phyloP scores from a whole-genome alignment of 169 alveolate species.

The Plasmodium gonderi region DNA sequence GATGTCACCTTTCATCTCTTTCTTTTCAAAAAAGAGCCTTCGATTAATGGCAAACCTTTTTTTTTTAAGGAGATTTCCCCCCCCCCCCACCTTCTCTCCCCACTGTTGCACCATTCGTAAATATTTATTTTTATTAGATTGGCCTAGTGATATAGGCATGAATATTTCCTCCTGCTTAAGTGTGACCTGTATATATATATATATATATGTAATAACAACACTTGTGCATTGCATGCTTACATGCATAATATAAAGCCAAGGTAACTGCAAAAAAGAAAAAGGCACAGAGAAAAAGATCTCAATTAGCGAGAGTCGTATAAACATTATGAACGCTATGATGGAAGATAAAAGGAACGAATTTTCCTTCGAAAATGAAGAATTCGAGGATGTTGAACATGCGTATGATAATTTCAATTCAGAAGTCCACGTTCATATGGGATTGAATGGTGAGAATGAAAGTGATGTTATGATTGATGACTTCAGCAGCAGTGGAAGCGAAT shows the following conservation, averaged over 20 bases:
- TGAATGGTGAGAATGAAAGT: not conserved
- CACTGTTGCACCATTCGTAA: not conserved
- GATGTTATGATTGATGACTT: not conserved
- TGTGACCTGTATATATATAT: too few species aligned
- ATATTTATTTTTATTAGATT: not conserved
- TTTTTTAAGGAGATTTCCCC: too few species aligned
- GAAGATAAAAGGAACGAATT: not conserved
- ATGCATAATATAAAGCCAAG: too few species aligned
- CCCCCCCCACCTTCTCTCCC: not conserved
- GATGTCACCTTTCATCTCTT: too few species aligned
- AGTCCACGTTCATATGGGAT: not conserved
- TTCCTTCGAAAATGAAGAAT: not conserved
- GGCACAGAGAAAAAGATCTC: too few species aligned
- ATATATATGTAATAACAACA: not conserved
- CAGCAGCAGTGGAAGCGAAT: not conserved
- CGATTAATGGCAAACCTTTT: too few species aligned
- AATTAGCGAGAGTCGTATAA: too few species aligned
- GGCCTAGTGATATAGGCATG: not conserved
- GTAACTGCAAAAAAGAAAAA: not conserved
- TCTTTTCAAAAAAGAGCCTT: too few species aligned
- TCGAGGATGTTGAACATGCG: not conserved
- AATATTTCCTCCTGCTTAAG: not conserved
- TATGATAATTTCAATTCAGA: slow-evolving; percentile 24
- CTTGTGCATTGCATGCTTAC: not conserved
- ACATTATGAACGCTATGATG: not conserved